Percentiles rank a stretch among this genome's conserved stretches.
Conservation (phyloP, 306 rosid genomes). For the Prunus mira region DNA sequence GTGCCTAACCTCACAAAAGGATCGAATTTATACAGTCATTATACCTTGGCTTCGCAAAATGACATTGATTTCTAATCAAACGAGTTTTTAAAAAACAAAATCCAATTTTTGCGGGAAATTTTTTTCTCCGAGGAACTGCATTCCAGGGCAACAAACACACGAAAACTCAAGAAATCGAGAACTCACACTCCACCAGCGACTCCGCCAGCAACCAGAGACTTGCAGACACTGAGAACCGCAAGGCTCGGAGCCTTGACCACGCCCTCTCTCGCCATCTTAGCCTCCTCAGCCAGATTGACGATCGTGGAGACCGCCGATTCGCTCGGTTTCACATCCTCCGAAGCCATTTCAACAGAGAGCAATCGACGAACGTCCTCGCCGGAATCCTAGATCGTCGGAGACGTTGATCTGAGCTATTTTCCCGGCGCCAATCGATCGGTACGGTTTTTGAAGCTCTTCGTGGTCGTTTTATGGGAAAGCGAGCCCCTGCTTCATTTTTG, state of each 20-base stretch:
- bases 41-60: neutral
- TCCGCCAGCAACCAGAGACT: slow-evolving; percentile 92
- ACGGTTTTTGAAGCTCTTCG: neutral
- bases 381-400: slow-evolving; percentile 25
- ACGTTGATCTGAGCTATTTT: neutral
- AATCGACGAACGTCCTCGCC: neutral
- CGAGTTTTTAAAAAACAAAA: neutral
- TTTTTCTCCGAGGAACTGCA: neutral
- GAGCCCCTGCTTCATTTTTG: slow-evolving; percentile 4
- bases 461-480: slow-evolving; percentile 18
- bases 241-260: slow-evolving; percentile 65
- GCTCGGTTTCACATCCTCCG: slow-evolving; percentile 83
- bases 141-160: neutral
- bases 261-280: slow-evolving; percentile 88
- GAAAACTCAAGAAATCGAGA: slow-evolving; percentile 23
- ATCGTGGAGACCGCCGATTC: slow-evolving; percentile 80
- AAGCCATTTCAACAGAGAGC: slow-evolving; percentile 51
- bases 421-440: slow-evolving; percentile 18
- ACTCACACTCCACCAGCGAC: slow-evolving; percentile 99
- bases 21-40: neutral
- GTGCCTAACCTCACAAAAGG: neutral
- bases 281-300: slow-evolving; percentile 88
- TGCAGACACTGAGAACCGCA: slow-evolving; percentile 70
- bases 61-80: neutral
- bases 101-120: neutral